These are phyloP conservation scores for Coemansia sp. DNA, from an alignment of 192 early-diverging fungal species.

Conservation along the genomic window DNA sequence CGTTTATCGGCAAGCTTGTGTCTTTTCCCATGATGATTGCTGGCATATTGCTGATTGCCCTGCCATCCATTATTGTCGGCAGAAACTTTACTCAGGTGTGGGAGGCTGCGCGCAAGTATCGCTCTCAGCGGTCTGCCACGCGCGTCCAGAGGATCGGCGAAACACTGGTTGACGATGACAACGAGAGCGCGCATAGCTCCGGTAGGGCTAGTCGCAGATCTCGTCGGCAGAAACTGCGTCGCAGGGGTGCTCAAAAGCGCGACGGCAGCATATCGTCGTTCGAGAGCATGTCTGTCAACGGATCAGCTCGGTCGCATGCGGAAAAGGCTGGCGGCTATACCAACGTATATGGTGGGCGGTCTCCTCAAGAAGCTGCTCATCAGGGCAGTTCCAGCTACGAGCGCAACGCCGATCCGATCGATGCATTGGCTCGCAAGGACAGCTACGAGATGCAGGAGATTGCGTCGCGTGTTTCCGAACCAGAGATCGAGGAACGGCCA, in stretches of 20 bases:
- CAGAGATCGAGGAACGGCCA: slow-evolving; percentile 11
- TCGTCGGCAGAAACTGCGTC: slow-evolving; percentile 12
- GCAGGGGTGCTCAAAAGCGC: slow-evolving; percentile 7
- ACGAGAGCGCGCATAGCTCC: slow-evolving; percentile 11
- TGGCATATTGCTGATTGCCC: slow-evolving; percentile 75
- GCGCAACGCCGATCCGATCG: slow-evolving; percentile 23
- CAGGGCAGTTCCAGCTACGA: slow-evolving; percentile 10
- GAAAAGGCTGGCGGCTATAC: slow-evolving; percentile 32
- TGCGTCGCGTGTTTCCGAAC: slow-evolving; percentile 12
- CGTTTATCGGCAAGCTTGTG: slow-evolving; percentile 75
- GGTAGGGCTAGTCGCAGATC: slow-evolving; percentile 23
- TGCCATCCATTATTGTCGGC: slow-evolving; percentile 84
- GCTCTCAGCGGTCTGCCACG: slow-evolving; percentile 18
- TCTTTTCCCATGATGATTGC: slow-evolving; percentile 82
- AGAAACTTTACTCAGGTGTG: slow-evolving; percentile 81
- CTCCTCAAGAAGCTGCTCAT: neutral
- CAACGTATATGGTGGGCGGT: slow-evolving; percentile 28
- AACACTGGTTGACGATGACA: slow-evolving; percentile 22
- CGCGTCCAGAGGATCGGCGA: slow-evolving; percentile 29
- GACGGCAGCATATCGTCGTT: slow-evolving; percentile 49
- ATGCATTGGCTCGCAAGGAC: slow-evolving; percentile 49
- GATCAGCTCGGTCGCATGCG: slow-evolving; percentile 13
- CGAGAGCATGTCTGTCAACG: slow-evolving; percentile 19
- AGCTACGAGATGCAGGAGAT: slow-evolving; percentile 54
- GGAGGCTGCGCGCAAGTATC: slow-evolving; percentile 61